Percentiles rank a stretch among this genome's conserved stretches.
Evolutionary conservation across 1,284 basidiomycete genomes (phyloP).

Genomic region (Heimioporus retisporus): DNA sequence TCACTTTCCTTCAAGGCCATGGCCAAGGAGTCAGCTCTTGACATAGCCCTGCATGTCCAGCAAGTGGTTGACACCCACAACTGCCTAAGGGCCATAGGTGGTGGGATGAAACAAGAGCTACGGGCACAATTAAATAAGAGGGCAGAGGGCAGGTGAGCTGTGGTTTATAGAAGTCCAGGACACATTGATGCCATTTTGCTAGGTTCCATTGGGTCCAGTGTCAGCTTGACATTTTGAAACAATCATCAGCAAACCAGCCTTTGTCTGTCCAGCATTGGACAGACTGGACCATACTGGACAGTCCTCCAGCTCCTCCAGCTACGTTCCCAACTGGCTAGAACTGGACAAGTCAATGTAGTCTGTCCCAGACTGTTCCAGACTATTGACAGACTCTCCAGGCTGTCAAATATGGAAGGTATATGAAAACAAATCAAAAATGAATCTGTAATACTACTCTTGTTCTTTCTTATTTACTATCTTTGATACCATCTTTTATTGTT

Average conservation of each 20-base stretch:
- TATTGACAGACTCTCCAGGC: too few species aligned
- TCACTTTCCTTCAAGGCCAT: slow-evolving; percentile 2
- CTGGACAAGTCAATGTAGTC: too few species aligned
- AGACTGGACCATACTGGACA: too few species aligned
- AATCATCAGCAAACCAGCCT: not conserved
- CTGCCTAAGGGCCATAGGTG: not conserved
- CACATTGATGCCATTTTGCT: not conserved
- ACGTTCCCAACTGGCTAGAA: too few species aligned
- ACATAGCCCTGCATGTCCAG: slow-evolving; percentile 6
- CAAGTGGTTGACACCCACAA: not conserved
- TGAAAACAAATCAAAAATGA: too few species aligned
- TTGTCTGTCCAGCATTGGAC: too few species aligned
- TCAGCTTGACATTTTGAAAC: slow-evolving; percentile 8
- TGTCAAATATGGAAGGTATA: too few species aligned
- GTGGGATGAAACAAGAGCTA: not conserved
- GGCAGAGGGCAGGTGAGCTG: slow-evolving; percentile 3
- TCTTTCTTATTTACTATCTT: too few species aligned
- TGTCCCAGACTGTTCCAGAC: too few species aligned
- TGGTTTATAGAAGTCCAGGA: not conserved
- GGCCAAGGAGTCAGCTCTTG: not conserved
- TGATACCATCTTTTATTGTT: too few species aligned
- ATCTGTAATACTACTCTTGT: too few species aligned
- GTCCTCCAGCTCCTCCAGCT: too few species aligned
- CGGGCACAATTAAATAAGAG: not conserved
- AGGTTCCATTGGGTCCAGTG: slow-evolving; percentile 16